Evolutionary conservation across 768 basidiomycete species (phyloP), one percentile per base, ranked within the genome.

Genomic region (Cystofilobasidium ferigula): DNA sequence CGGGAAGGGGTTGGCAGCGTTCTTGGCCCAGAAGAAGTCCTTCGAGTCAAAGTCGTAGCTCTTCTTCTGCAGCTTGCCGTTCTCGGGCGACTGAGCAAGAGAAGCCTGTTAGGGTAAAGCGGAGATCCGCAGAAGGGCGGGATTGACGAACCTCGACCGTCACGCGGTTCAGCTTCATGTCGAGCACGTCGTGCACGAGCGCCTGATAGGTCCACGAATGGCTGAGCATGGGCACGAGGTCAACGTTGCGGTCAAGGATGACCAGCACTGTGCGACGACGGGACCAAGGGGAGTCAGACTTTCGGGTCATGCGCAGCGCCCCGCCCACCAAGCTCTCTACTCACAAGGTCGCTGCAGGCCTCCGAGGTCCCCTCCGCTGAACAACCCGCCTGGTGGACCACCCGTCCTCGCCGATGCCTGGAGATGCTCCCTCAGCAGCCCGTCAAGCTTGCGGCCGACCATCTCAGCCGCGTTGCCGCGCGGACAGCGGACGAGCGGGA

Each of bases 161-260:
- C 8, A 99, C 91, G 9, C 94, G 85, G 76, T 98, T 98, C 22
- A 99, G 82, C 76, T 89, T 93, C 81, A 99, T 93, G 65, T 94
- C 88, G 40, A 99, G 83, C 70, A 95, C 98, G 74, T 99, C 95
- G 30, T 94, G 95, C 0, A 98, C 88, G 34, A 99, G 83, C 0
- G 95, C 91, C 77, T 99, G 95, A 72, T 99, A 99, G 43, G 95
- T 98, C 95, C 95, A 99, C 3, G 93, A 93, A 73, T 99, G 95
- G 1, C 88, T 87, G 24, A 99, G 74, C 80, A 93, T 88, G 10
- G 95, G 87, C 1, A 91, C 87, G 18, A 99, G 81, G 73, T 99
- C 95, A 62, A 98, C 80, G 72, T 98, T 98, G 30, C 95, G 82
- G 74, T 99, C 95, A 53, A 99, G 80, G 62, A 99, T 86, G 61